Evolutionary conservation across 352 stramenopile species (phyloP), one percentile per base, ranked within the genome.

Genomic region (Globisporangium canariense): DNA sequence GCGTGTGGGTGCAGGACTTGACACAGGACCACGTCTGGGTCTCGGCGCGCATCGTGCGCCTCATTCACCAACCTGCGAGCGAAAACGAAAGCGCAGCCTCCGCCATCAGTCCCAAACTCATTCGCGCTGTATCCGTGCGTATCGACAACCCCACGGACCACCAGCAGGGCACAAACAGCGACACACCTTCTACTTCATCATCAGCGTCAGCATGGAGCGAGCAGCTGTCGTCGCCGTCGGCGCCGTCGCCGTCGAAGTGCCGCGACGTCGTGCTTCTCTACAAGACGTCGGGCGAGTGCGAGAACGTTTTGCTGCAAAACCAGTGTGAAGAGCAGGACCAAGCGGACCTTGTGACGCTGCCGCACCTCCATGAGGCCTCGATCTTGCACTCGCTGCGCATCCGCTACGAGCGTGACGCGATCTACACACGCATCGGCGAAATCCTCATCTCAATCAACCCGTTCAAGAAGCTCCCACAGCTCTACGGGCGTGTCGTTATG

Each of bases 371-470:
- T 58, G 88, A 94, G 58, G 85, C 88, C 22, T 89, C 85, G 1
- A 93, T 96, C 45, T 77, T 96, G 16, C 79, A 94, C 50, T 79
- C 82, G 41, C 77, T 96, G 60, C 80, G 77, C 3, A 69, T 84
- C 54, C 88, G 88, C 30, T 96, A 93, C 69, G 76, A 81, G 45
- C 79, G 84, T 40, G 79, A 96, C 65, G 76, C 73, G 53, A 96
- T 96, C 70, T 96, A 96, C 70, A 96, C 88, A 10, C 82, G 80
- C 65, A 93, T 93, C 47, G 88, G 85, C 46, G 86, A 96, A 52
- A 94, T 96, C 50, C 69, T 94, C 38, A 81, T 96, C 63, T 93
- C 88, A 18, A 90, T 94, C 60, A 96, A 96, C 60, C 87, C 87
- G 16, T 94, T 93, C 76, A 84, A 94, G 71, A 68, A 66, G 34